Evolutionary conservation across 73 alveolate genomes (phyloP), one percentile per base, ranked within the genome.

Genomic region (Symbiodinium pilosum): DNA sequence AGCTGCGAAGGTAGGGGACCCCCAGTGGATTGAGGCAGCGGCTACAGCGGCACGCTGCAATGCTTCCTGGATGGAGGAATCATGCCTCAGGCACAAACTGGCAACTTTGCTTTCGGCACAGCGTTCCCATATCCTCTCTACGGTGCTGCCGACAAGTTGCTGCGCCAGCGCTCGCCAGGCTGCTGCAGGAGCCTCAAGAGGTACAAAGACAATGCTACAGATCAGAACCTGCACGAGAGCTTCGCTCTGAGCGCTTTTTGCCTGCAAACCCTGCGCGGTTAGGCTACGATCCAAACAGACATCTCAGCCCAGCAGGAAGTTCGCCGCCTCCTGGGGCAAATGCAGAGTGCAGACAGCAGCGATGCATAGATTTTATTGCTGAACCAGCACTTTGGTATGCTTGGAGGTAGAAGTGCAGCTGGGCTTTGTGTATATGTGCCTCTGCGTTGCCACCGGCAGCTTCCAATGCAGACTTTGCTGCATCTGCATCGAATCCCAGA

Each of bases 81-180:
- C 97, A 32, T 89, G 95, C 95, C 95, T 89, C 26, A 34, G 42
- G 36, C 39, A 8, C 30, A 28, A 14, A 47, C 59, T 47, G 21
- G 14, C 14, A 14, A 47, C 14, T 9, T 47, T 47, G 59, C 59
- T 47, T 14, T 47, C 59, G 14, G 14, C 59, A 47, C 59, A 47
- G 59, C 14, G 28, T 54, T 16, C 30, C 73, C 21, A 26, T n/a
- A 26, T 16, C 73, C 28, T n/a, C 26, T n/a, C 26, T 54, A 26
- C 73, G 26, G 32, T 64, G 81, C 12, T 64, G 81, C 41, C 24
- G 81, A 64, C 81, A n/a, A 38, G 81, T 9, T 30, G 88, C 97
- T 83, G 89, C 24, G 97, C 41, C 97, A 91, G 34, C 30, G 97
- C 97, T n/a, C 89, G 97, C 97, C 97, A 91, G 4, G 97, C 97